Percentiles rank a stretch among this genome's conserved stretches.
Conservation (phyloP, 768 basidiomycete genomes). For the Phanerodontia chrysosporium region DNA sequence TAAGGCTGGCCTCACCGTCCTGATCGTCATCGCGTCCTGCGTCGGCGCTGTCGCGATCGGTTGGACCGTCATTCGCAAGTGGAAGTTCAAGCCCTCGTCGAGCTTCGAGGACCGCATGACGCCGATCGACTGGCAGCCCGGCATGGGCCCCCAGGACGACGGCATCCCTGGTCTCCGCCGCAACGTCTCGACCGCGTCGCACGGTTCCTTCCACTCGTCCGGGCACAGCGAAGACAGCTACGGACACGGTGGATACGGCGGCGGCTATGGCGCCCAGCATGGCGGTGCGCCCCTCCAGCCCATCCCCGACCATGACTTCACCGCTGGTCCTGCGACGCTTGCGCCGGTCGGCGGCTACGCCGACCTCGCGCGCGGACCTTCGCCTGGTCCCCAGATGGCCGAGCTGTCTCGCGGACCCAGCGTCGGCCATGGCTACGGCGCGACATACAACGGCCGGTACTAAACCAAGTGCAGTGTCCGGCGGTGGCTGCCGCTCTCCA, state of each 20-base stretch:
- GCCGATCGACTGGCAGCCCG: constrained; percentile 87
- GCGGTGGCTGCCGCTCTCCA: constrained; percentile 4
- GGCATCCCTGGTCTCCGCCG: constrained; percentile 47
- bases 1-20: constrained; percentile 46
- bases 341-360: constrained; percentile 79
- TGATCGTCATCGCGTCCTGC: constrained; percentile 67
- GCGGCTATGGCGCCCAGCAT: constrained; percentile 28
- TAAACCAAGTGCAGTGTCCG: constrained; percentile 2
- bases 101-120: constrained; percentile 81
- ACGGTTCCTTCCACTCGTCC: constrained; percentile 59
- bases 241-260: constrained; percentile 23
- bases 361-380: constrained; percentile 72
- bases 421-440: constrained; percentile 46
- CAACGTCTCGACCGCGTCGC: constrained; percentile 54
- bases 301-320: constrained; percentile 75
- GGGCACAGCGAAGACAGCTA: constrained; percentile 30
- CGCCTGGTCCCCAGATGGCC: constrained; percentile 63
- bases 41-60: constrained; percentile 66
- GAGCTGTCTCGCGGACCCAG: constrained; percentile 49
- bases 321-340: constrained; percentile 50
- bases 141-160: constrained; percentile 37
- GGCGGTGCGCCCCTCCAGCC: constrained; percentile 32
- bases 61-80: constrained; percentile 91
- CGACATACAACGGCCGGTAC: constrained; percentile 25
- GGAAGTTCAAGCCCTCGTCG: constrained; percentile 80